A percentile compares a stretch with the other conserved stretches of the same genome.
Evolutionary conservation across 495 filamentous ascomycete species (phyloP).

Genomic region (Penicillium roqueforti): DNA sequence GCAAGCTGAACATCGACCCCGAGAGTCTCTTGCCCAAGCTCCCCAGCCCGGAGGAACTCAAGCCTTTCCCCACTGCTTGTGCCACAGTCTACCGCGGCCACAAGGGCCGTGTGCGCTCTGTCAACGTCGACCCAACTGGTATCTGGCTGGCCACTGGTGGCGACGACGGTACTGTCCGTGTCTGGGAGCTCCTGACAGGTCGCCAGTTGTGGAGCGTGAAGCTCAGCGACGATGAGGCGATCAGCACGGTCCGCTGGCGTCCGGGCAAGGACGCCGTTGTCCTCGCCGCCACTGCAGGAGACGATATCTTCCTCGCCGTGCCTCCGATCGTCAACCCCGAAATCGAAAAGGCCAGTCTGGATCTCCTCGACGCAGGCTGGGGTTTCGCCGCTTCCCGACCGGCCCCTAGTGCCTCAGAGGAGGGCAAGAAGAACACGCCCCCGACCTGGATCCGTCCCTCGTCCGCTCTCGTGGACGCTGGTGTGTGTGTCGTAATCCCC

Average conservation of each 20-base stretch:
- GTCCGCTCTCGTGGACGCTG: constrained; percentile 65
- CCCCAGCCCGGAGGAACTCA: constrained; percentile 87
- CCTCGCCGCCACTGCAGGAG: constrained; percentile 76
- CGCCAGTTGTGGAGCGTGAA: constrained; percentile 82
- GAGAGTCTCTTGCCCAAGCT: constrained; percentile 90
- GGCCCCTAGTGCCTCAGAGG: constrained; percentile 52
- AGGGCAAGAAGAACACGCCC: constrained; percentile 67
- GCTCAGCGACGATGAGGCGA: constrained; percentile 73
- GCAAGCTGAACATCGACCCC: constrained; percentile 94
- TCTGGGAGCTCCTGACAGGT: constrained; percentile 87
- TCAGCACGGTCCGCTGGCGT: constrained; percentile 87
- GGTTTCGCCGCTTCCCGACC: constrained; percentile 76
- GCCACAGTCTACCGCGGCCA: constrained; percentile 83
- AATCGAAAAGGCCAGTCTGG: constrained; percentile 66
- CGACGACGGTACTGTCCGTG: constrained; percentile 85
- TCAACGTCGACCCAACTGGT: constrained; percentile 73
- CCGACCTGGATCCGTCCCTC: constrained; percentile 81
- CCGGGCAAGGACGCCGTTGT: constrained; percentile 77
- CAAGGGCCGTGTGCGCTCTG: constrained; percentile 78
- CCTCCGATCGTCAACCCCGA: constrained; percentile 70
- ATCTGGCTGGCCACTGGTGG: constrained; percentile 84
- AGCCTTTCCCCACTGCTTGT: constrained; percentile 87
- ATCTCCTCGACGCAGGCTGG: constrained; percentile 79
- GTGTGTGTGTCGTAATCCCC: constrained; percentile 71
- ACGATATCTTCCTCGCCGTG: constrained; percentile 78